Evolutionary conservation across 148 eudicot species (phyloP), one percentile per base, ranked within the genome.

Genomic region (Cornus kousa): DNA sequence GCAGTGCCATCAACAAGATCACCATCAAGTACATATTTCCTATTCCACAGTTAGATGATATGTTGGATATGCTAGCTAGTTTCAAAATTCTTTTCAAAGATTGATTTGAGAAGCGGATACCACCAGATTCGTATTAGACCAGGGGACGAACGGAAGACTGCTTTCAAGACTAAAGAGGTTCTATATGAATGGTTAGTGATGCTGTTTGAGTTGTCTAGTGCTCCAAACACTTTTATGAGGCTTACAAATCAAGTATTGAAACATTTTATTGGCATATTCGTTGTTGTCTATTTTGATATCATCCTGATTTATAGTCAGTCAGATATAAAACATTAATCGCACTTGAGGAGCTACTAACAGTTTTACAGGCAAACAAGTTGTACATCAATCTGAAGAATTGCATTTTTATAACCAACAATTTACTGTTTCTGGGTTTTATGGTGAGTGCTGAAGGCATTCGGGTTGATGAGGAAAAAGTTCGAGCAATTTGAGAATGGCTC

Each of bases 371-470:
- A 11, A 74, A 10, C 7, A 46, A 46, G 53, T 46, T 46, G 53
- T 46, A 46, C 53, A 74, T 31, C 19, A 74, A 74, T 64, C 0
- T 28, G 48, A 60, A 28, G 50, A 74, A 60, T 31, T 74, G 68
- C 28, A 62, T 1, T 17, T 74, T 74, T 39, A 8, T 74, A 5
- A 62, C 50, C 0, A 4, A 17, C 0, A 64, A 62, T 14, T 19
- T 74, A 8, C 0, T 74, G 28, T 60, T 74, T 23, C 20, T 74
- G 9, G 69, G 69, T 9, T 74, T 31, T 23, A 14, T 74, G 2
- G 53, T 60, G 0, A 11, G 9, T 33, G 37, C 3, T n/a, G 67
- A 53, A 9, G 40, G 76, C 0, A 74, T 74, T 55, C 64, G 23
- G 1, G 46, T 62, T 2, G 77, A 74, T 20, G 22, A 60, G 8